phyloP scores from a whole-genome alignment of 345 rosid genomes.

The Eucalyptus regnans region DNA sequence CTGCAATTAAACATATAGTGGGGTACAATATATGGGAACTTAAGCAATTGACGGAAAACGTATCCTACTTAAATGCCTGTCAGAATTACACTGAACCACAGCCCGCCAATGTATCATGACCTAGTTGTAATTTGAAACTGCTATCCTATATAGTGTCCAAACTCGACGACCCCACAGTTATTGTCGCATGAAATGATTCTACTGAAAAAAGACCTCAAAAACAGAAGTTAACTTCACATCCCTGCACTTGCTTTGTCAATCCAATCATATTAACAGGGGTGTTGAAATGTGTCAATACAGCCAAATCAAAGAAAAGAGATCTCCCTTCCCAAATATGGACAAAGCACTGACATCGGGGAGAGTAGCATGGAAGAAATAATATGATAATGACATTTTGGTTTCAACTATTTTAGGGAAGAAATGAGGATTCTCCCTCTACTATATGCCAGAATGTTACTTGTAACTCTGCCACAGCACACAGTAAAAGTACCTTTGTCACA shows the following conservation, averaged over 20 bases:
- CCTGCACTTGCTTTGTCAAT: neutral
- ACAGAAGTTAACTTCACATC: neutral
- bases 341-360: neutral
- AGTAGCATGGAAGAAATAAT: neutral
- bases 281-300: neutral
- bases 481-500: conserved; percentile 54
- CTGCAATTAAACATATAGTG: neutral
- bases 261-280: neutral
- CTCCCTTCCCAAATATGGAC: neutral
- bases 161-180: neutral
- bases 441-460: neutral
- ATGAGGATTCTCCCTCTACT: neutral
- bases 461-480: neutral
- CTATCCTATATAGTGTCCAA: neutral
- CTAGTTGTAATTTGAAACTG: neutral
- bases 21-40: neutral
- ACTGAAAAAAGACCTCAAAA: neutral
- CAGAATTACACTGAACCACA: neutral
- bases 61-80: neutral
- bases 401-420: neutral
- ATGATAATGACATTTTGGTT: neutral
- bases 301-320: neutral
- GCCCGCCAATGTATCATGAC: neutral
- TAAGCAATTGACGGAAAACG: neutral
- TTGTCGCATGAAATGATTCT: neutral